Conservation (phyloP, 169 alveolate species). For the Plasmodium yoelii region DNA sequence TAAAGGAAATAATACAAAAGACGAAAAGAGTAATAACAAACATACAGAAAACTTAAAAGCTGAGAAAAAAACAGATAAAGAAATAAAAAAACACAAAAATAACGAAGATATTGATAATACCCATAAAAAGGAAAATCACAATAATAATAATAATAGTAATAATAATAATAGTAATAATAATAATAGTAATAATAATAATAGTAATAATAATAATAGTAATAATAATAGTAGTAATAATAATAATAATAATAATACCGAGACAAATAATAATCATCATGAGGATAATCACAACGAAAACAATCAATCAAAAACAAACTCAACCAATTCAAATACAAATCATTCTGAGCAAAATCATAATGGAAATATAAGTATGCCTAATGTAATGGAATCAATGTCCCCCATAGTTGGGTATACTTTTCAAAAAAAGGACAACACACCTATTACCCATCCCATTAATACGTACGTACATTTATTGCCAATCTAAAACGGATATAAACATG, state of each 20-base stretch:
- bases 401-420: background rate
- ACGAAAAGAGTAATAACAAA: background rate
- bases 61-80: slow-evolving; percentile 10
- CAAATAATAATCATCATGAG: slow-evolving; percentile 9
- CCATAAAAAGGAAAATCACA: background rate
- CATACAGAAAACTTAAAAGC: background rate
- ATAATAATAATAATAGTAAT: background rate
- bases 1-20: background rate
- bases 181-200: background rate
- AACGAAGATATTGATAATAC: slow-evolving; percentile 4
- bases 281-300: slow-evolving; percentile 11
- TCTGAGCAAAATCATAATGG: background rate
- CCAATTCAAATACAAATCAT: background rate
- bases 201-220: background rate
- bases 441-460: slow-evolving; percentile 9
- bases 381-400: slow-evolving; percentile 21
- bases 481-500: background rate
- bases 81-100: slow-evolving; percentile 10
- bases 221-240: background rate
- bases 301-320: background rate
- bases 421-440: slow-evolving; percentile 10
- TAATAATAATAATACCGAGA: slow-evolving; percentile 6
- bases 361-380: slow-evolving; percentile 3
- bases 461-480: slow-evolving; percentile 1
- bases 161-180: background rate